phyloP scores from a whole-genome alignment of 345 rosid genomes.

The Erodium maritimum region DNA sequence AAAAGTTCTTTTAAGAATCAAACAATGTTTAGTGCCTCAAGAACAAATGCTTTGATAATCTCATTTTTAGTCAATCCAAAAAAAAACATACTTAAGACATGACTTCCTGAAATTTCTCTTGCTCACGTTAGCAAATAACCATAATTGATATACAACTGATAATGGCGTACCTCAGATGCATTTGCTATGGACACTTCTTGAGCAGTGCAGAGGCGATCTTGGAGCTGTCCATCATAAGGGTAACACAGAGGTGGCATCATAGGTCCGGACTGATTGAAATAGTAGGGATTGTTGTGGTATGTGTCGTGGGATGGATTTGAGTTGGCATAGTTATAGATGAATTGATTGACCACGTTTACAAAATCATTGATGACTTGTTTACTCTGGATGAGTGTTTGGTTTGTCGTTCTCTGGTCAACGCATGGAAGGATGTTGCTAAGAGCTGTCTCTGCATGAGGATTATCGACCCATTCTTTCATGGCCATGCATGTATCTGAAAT shows the following conservation, averaged over 20 bases:
- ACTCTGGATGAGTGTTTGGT: slow-evolving; percentile 73
- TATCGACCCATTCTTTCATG: slow-evolving; percentile 88
- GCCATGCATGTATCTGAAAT: slow-evolving; percentile 82
- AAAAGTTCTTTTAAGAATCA: no score
- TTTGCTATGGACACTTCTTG: slow-evolving; percentile 65
- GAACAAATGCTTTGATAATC: no score
- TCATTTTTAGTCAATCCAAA: no score
- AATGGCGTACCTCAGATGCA: slow-evolving; percentile 58
- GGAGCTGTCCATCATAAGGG: slow-evolving; percentile 54
- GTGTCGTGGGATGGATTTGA: slow-evolving; percentile 73
- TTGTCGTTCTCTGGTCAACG: slow-evolving; percentile 82
- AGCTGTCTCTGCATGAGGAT: slow-evolving; percentile 82
- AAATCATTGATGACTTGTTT: slow-evolving; percentile 79
- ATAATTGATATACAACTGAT: not conserved
- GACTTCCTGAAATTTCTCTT: not conserved
- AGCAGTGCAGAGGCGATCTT: slow-evolving; percentile 47
- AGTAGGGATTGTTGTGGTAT: slow-evolving; percentile 29
- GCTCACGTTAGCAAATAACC: no score
- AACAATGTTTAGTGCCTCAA: no score
- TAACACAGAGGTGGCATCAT: slow-evolving; percentile 78
- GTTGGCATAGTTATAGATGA: slow-evolving; percentile 65
- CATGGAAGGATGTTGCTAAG: slow-evolving; percentile 90
- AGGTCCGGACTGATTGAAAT: slow-evolving; percentile 86
- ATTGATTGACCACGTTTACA: slow-evolving; percentile 70
- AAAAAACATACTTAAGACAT: not conserved